Percentiles rank a stretch among this genome's conserved stretches.
Evolutionary conservation across 768 basidiomycete genomes (phyloP).

Genomic region (Suillus placidus): DNA sequence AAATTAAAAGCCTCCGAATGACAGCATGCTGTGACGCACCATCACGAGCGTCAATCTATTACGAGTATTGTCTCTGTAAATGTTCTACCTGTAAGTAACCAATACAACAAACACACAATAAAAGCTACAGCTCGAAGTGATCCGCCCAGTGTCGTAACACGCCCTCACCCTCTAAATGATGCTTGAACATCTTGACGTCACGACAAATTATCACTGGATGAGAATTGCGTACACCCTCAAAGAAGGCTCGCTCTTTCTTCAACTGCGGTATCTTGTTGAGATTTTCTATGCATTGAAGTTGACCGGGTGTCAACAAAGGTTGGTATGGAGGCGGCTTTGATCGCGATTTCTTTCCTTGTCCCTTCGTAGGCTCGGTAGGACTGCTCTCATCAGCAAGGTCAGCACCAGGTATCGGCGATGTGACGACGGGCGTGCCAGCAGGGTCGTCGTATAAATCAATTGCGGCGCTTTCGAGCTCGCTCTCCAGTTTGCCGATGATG

Average conservation of each 20-base stretch:
- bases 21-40: not conserved
- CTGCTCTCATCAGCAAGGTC: not conserved
- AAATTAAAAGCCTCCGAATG: not conserved
- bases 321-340: constrained; percentile 30
- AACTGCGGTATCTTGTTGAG: constrained; percentile 70
- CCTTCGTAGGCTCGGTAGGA: not conserved
- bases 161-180: constrained; percentile 62
- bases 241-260: constrained; percentile 71
- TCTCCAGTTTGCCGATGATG: constrained; percentile 60
- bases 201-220: constrained; percentile 75
- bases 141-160: constrained; percentile 75
- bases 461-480: constrained; percentile 60
- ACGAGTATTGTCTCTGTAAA: not conserved
- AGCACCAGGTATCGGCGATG: constrained; percentile 13
- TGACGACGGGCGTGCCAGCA: constrained; percentile 26
- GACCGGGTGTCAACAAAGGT: constrained; percentile 55
- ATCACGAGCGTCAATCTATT: constrained; percentile 4
- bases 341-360: constrained; percentile 13
- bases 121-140: constrained; percentile 48
- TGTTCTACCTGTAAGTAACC: constrained; percentile 3
- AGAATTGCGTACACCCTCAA: constrained; percentile 59
- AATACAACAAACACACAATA: constrained; percentile 3
- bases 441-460: constrained; percentile 59
- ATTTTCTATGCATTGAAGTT: constrained; percentile 56
- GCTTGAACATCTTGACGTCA: constrained; percentile 60